These are phyloP conservation scores for Auricularia sp. DNA, from an alignment of 768 basidiomycete genomes.

Conservation along the genomic window DNA sequence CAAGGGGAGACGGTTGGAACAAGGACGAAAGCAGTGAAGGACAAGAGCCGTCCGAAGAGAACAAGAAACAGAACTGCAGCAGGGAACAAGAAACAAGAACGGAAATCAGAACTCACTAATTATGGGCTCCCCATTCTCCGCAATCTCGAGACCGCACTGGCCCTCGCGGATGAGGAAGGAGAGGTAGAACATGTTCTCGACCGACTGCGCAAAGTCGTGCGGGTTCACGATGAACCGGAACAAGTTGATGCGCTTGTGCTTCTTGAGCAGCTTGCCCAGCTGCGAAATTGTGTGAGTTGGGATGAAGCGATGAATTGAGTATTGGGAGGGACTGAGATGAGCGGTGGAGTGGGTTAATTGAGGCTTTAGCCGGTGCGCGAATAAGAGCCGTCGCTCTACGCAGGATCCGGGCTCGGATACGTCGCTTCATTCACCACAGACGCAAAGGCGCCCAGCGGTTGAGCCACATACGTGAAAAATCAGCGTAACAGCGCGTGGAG, in stretches of 20 bases:
- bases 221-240: slow-evolving; percentile 89
- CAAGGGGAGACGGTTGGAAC: no score
- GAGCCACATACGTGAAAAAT: no score
- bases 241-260: slow-evolving; percentile 53
- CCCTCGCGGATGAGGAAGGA: slow-evolving; percentile 88
- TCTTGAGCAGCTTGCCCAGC: slow-evolving; percentile 51
- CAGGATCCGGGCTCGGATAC: no score
- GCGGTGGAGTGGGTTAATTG: no score
- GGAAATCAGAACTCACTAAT: slow-evolving; percentile 46
- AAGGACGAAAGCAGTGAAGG: no score
- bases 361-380: no score
- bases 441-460: no score
- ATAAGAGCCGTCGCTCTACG: no score
- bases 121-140: slow-evolving; percentile 55
- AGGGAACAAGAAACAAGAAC: not conserved
- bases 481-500: no score
- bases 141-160: slow-evolving; percentile 60
- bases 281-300: slow-evolving; percentile 17
- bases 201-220: slow-evolving; percentile 80
- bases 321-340: not conserved
- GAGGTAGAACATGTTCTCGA: slow-evolving; percentile 93
- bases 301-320: not conserved
- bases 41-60: no score
- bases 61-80: no score
- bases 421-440: no score